Evolutionary conservation across 768 basidiomycete genomes (phyloP), one percentile per base, ranked within the genome.

Genomic region (Hypholoma fasciculare): DNA sequence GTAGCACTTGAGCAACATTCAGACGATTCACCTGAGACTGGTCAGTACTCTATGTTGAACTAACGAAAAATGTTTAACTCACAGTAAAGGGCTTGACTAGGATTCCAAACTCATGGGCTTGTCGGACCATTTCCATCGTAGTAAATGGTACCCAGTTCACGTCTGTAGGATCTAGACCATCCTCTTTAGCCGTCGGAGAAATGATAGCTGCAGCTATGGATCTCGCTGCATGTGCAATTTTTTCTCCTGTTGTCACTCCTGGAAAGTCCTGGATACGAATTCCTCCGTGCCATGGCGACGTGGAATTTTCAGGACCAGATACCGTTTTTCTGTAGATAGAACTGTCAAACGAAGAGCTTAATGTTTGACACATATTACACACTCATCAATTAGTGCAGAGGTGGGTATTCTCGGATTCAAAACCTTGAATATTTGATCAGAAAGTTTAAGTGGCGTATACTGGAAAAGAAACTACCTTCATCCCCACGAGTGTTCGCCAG

Each of bases 21-120:
- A 89, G 72, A 17, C 77, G 73, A 66, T 92, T 84, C 58, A 88
- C 79, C 88, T 90, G 58, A 13, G 54, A 36, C 47, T 5, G 46
- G 27, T 56, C 19, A 52, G 30, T 13, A 43, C 17, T 23, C 39
- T 12, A 27, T 16, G 34, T 47, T 8, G 19, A 38, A 16, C 14
- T 1, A 17, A 2, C 9, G 40, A 30, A 7, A 9, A 5, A 36
- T 17, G 42, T 9, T 53, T 39, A 9, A 75, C 82, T 61, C 60
- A 89, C 88, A 30, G 90, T 92, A 85, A 87, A 93, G 6, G 90
- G 88, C 59, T 86, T 84, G 46, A 93, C 85, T 11, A 68, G 59
- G 67, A 92, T 66, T 3, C 84, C 86, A 30, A 88, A 77, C 37
- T 76, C 59, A 65, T 92, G 91, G 0, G 90, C 85, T 51, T 79